Evolutionary conservation across 176 grass and related monocot species (phyloP).

Genomic region (Triticum timopheevii): DNA sequence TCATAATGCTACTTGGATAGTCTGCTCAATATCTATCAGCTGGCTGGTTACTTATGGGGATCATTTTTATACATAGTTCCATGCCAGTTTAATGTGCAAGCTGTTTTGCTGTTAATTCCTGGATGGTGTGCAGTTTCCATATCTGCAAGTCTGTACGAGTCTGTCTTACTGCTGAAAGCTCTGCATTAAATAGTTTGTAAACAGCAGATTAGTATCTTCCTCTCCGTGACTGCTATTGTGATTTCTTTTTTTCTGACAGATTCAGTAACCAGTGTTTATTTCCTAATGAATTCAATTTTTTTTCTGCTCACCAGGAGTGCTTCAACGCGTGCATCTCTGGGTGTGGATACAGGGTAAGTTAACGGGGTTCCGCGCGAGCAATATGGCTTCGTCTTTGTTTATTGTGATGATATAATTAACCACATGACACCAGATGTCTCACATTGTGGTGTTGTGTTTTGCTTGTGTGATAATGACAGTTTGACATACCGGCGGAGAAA

Average conservation of each 20-base stretch:
- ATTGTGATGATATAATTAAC: neutral
- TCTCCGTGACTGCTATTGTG: neutral
- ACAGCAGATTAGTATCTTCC: neutral
- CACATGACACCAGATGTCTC: neutral
- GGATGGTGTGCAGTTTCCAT: neutral
- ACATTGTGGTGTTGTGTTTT: neutral
- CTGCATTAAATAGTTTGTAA: neutral
- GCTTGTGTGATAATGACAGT: constrained; percentile 25
- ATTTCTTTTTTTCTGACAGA: neutral
- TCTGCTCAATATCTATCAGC: neutral
- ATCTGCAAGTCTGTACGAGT: neutral
- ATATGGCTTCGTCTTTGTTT: neutral
- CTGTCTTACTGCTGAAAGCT: neutral
- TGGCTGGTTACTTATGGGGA: neutral
- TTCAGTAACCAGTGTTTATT: neutral
- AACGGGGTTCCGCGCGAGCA: neutral
- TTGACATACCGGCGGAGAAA: constrained; percentile 54
- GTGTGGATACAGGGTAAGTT: constrained; percentile 83
- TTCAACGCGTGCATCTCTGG: constrained; percentile 94
- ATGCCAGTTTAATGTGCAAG: neutral
- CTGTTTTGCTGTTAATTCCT: neutral
- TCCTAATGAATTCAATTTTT: neutral
- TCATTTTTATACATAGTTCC: neutral
- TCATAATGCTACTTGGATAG: neutral
- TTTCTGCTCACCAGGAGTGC: constrained; percentile 55